These are phyloP conservation scores for Talinum fruticosum DNA, from an alignment of 148 eudicot species.

Conservation along the genomic window DNA sequence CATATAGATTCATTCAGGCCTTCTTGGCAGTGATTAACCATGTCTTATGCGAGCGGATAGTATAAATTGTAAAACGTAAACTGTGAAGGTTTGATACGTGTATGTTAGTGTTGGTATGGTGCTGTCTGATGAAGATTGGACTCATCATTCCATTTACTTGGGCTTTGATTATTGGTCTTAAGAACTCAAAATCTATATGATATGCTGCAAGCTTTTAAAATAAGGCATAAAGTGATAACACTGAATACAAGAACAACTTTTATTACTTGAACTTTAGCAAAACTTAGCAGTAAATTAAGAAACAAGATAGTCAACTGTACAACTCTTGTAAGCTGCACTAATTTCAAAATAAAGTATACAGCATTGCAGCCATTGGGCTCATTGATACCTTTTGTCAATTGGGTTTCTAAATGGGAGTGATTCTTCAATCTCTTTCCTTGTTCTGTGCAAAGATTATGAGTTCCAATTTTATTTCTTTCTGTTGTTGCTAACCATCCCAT, in stretches of 20 bases:
- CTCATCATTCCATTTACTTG: background rate
- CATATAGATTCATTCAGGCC: background rate
- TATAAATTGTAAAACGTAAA: too few species aligned
- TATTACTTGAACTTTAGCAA: background rate
- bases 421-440: background rate
- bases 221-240: background rate
- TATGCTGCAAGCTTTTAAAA: background rate
- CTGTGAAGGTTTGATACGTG: background rate
- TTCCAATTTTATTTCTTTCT: background rate
- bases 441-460: background rate
- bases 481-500: conserved; percentile 19
- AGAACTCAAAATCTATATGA: background rate
- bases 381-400: background rate
- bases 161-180: background rate
- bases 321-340: background rate
- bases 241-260: background rate
- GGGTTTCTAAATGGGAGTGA: background rate
- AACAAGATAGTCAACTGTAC: background rate
- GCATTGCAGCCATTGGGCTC: background rate
- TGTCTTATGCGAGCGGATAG: background rate
- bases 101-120: background rate
- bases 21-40: background rate
- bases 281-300: background rate
- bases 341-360: background rate
- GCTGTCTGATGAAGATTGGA: background rate